A percentile compares a stretch with the other conserved stretches of the same genome.
phyloP scores from a whole-genome alignment of 768 basidiomycete genomes.

The Boletus rex-veris region DNA sequence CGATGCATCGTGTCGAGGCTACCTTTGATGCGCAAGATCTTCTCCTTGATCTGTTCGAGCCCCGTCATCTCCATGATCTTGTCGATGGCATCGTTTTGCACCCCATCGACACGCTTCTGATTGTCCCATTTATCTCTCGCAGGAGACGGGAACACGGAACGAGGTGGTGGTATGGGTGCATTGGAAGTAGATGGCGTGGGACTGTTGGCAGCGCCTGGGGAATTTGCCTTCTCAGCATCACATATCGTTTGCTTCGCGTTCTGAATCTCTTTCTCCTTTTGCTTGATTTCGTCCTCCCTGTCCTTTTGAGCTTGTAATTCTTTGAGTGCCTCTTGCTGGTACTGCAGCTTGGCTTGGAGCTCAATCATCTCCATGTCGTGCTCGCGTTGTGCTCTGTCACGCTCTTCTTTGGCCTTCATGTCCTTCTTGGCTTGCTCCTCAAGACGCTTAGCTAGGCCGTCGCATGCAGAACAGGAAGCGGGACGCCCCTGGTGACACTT shows the following conservation, averaged over 20 bases:
- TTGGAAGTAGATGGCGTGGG: constrained; percentile 3
- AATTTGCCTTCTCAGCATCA: constrained; percentile 5
- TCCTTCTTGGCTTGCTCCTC: constrained; percentile 41
- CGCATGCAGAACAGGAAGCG: constrained; percentile 44
- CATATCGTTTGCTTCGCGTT: constrained; percentile 23
- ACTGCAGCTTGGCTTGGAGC: constrained; percentile 40
- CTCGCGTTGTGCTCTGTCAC: constrained; percentile 42
- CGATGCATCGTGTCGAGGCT: constrained; percentile 54
- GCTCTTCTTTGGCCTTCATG: constrained; percentile 40
- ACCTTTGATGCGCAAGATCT: constrained; percentile 56
- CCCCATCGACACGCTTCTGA: constrained; percentile 55
- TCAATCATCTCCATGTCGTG: constrained; percentile 43
- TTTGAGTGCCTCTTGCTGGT: constrained; percentile 26
- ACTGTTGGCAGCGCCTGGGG: constrained; percentile 1
- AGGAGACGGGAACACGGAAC: constrained; percentile 28
- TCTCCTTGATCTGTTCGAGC: constrained; percentile 59
- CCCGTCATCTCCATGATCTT: constrained; percentile 68
- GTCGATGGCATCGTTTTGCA: constrained; percentile 52
- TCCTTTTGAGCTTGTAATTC: constrained; percentile 42
- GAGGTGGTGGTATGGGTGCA: constrained; percentile 8
- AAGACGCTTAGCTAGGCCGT: constrained; percentile 37
- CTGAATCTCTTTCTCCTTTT: constrained; percentile 47
- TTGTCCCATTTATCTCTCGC: constrained; percentile 52
- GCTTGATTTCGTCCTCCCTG: constrained; percentile 37
- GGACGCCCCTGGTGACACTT: constrained; percentile 44